These are phyloP conservation scores for Patellifolia procumbens DNA, from an alignment of 179 eudicot genomes.

Conservation along the genomic window DNA sequence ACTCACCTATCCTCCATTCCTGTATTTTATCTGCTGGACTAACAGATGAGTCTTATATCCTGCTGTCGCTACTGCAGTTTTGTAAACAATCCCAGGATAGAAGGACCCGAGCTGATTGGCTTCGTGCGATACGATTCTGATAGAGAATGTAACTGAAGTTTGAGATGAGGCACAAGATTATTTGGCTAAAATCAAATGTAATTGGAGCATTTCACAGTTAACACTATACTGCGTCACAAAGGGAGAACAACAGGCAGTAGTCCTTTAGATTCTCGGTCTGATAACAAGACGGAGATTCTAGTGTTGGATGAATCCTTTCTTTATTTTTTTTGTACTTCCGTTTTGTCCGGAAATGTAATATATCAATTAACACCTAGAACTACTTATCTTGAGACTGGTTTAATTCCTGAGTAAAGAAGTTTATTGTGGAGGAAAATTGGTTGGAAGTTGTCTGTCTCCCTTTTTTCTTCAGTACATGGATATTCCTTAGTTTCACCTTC, in stretches of 20 bases:
- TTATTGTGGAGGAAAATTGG: background rate
- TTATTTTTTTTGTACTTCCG: background rate
- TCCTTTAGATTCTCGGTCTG: background rate
- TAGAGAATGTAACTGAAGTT: slow-evolving; percentile 50
- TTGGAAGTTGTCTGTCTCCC: background rate
- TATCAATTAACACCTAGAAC: slow-evolving; percentile 1
- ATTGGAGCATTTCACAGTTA: slow-evolving; percentile 15
- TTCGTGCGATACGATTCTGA: slow-evolving; percentile 58
- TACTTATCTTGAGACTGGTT: slow-evolving; percentile 4
- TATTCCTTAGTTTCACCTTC: too few species aligned
- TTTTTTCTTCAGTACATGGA: too few species aligned
- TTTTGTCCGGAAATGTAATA: slow-evolving; percentile 15
- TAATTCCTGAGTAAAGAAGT: background rate
- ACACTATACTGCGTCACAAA: slow-evolving; percentile 10
- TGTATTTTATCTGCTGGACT: background rate
- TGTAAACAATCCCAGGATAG: slow-evolving; percentile 55
- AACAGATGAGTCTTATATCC: background rate
- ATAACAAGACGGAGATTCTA: background rate
- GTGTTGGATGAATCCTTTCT: slow-evolving; percentile 13
- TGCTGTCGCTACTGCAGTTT: slow-evolving; percentile 42
- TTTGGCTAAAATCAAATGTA: slow-evolving; percentile 9
- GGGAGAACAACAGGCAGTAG: background rate
- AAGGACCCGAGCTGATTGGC: slow-evolving; percentile 76
- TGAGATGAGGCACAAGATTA: background rate
- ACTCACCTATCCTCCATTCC: background rate